Evolutionary conservation across 768 basidiomycete species (phyloP).

Genomic region (Peribolospora kevripleyi): DNA sequence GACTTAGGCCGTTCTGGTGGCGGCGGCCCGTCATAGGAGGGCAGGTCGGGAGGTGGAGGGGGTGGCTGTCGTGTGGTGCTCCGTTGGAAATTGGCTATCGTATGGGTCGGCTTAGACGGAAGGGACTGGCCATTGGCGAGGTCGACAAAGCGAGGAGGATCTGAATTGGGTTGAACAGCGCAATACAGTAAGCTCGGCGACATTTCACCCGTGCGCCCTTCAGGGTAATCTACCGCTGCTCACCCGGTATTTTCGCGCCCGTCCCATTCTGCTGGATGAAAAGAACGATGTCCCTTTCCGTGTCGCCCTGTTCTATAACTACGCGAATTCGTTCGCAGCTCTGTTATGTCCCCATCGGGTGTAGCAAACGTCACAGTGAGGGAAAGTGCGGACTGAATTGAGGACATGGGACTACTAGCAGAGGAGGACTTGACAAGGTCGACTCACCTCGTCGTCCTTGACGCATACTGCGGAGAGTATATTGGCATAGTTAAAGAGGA

Average conservation of each 20-base stretch:
- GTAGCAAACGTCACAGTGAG: too few species aligned
- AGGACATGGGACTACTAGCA: neutral
- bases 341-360: conserved; percentile 22
- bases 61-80: neutral
- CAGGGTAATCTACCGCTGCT: neutral
- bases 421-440: too few species aligned
- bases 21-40: conserved; percentile 4
- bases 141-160: conserved; percentile 66
- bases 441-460: conserved; percentile 67
- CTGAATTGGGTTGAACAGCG: conserved; percentile 16
- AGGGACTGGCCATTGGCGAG: conserved; percentile 25
- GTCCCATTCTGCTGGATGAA: conserved; percentile 79
- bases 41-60: neutral
- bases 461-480: conserved; percentile 90
- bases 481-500: conserved; percentile 89
- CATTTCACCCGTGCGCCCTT: neutral
- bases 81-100: conserved; percentile 9
- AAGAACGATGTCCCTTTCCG: conserved; percentile 61
- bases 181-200: neutral
- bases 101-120: conserved; percentile 15
- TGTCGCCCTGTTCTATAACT: conserved; percentile 67
- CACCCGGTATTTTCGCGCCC: conserved; percentile 49
- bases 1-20: too few species aligned
- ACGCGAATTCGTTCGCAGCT: conserved; percentile 75
- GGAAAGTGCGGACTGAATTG: too few species aligned